A percentile compares a stretch with the other conserved stretches of the same genome.
Evolutionary conservation across 2,329 filamentous ascomycete species (phyloP).

Genomic region (Penicillium janthinellum): DNA sequence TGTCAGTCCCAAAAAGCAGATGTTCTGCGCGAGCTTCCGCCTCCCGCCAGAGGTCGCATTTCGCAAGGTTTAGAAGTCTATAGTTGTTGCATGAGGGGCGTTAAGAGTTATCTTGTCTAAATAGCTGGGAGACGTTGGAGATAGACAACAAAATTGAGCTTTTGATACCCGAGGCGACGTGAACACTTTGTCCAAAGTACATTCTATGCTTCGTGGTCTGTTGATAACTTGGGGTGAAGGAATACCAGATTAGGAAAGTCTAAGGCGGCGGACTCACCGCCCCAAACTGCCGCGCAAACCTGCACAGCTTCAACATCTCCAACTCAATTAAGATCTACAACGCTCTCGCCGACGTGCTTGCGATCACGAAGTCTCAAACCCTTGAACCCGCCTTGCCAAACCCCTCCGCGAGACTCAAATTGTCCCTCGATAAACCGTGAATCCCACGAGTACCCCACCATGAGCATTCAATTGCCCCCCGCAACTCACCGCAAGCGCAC

Average conservation of each 20-base stretch:
- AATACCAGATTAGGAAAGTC: conserved; percentile 14
- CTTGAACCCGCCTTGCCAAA: background rate
- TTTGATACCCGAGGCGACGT: conserved; percentile 19
- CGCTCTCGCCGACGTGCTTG: conserved; percentile 1
- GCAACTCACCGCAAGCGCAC: conserved; percentile 45
- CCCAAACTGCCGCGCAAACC: conserved; percentile 21
- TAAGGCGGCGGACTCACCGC: conserved; percentile 27
- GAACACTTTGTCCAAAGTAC: background rate
- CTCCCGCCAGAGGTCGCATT: conserved; percentile 83
- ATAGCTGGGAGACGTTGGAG: conserved; percentile 10
- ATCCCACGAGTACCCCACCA: conserved; percentile 11
- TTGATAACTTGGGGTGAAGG: background rate
- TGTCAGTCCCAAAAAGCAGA: conserved; percentile 89
- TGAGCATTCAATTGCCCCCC: conserved; percentile 41
- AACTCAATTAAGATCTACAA: background rate
- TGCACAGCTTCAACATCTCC: conserved; percentile 19
- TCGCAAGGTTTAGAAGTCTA: conserved; percentile 30
- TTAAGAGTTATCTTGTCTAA: conserved; percentile 11
- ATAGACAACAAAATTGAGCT: conserved; percentile 11
- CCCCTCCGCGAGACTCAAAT: background rate
- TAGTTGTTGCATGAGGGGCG: conserved; percentile 22
- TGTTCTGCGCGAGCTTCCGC: conserved; percentile 95
- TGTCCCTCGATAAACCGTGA: background rate
- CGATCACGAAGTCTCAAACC: background rate
- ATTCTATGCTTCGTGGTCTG: background rate